Evolutionary conservation across 345 rosid genomes (phyloP), one percentile per base, ranked within the genome.

Genomic region (Hirschfeldia incana): DNA sequence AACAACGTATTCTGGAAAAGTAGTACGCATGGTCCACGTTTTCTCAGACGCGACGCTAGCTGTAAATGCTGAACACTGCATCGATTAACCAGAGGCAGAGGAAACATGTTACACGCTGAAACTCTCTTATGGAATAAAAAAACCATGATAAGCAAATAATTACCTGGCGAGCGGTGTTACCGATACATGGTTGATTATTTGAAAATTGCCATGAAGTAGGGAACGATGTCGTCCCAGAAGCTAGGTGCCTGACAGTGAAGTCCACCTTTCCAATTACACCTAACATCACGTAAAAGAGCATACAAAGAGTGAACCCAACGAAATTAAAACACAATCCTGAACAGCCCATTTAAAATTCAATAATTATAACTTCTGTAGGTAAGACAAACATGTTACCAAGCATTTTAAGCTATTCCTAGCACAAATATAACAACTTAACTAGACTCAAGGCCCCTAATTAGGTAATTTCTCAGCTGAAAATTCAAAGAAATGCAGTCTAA

Each of bases 1-100:
- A 83, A 96, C 99, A 80, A 96, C 91, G 68, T 96, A 96, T 88
- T 96, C 99, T 44, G 98, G 99, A 74, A 96, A 96, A 29, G 98
- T 96, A 57, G 97, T 72, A 21, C 89, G 93, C 99, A 93, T 96
- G 15, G 95, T 90, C 99, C 99, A 96, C 49, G 97, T 93, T 81
- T 93, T 93, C 89, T 93, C 99, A 12, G 99, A 90, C 70, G 94
- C 68, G 69, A 89, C 82, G 63, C 64, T 85, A 51, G 94, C 92
- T 70, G 83, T 80, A 85, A 83, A 92, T 8, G 98, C 99, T 16
- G 99, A 83, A 76, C 99, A 96, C 99, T 96, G 91, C 76, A 80
- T 80, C 58, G 26, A 68, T 57, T 17, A 39, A 49, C 33, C 72
- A 82, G 66, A 36, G 80, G 67, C 4, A 3, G 49, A 30, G 53